Evolutionary conservation across 345 rosid genomes (phyloP), one percentile per base, ranked within the genome.

Genomic region (Passiflora organensis): DNA sequence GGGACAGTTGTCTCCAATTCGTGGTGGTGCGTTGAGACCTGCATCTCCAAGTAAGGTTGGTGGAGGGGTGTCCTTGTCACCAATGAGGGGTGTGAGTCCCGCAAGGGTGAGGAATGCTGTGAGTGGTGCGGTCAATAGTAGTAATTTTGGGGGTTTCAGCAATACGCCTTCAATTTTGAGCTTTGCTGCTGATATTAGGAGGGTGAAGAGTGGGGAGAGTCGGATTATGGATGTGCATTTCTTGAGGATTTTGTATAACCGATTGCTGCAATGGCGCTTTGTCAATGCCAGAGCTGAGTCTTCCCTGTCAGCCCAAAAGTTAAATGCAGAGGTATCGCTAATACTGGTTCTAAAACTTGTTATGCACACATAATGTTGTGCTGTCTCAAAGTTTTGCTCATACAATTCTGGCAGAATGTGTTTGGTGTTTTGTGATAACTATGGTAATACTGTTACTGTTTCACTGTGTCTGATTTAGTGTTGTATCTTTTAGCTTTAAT

Each of bases 211-310:
- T 51, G 93, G 93, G 48, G 96, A 81, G 68, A 78, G 69, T 48
- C 71, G 76, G 56, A 68, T 80, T 48, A 65, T 49, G 44, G 87
- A 93, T 69, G 87, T 84, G 56, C 96, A 89, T 65, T 36, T 67
- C 67, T 63, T 84, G 72, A 86, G 87, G 70, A 75, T 84, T 43
- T 70, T 84, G 18, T 78, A 89, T 63, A 93, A 86, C 71, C 78
- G 82, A 52, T 54, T 84, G 74, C 54, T 93, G 77, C 96, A 93
- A 12, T 89, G 89, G 95, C 83, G 89, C 47, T 84, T 84, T 70
- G 78, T 73, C 37, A 89, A 84, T 76, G 99, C 96, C 50, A 77
- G 91, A 67, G 82, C 82, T 48, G 87, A 81, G 65, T 64, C 71
- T 50, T 67, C 86, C 54, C 32, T 81, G 38, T 73, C 79, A 32